Percentiles rank a stretch among this genome's conserved stretches.
Evolutionary conservation across 1,284 basidiomycete species (phyloP).

Genomic region (Ustilago bromivora): DNA sequence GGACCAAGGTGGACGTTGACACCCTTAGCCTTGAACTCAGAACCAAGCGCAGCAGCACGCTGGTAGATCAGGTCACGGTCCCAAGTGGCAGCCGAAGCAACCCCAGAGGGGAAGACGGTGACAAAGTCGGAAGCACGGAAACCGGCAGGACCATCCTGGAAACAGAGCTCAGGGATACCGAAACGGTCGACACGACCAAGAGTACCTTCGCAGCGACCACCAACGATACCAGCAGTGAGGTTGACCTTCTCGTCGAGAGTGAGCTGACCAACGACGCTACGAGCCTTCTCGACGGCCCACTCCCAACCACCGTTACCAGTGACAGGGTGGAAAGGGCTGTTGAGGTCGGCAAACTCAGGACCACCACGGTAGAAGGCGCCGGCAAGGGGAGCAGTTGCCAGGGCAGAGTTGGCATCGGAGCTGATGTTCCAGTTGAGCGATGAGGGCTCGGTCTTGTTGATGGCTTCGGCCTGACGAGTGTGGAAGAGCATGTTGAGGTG

Average conservation of each 20-base stretch:
- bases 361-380: slow-evolving; percentile 44
- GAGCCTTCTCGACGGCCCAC: slow-evolving; percentile 38
- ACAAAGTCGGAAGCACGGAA: slow-evolving; percentile 49
- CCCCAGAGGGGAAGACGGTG: slow-evolving; percentile 48
- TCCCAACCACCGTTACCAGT: slow-evolving; percentile 48
- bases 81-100: slow-evolving; percentile 49
- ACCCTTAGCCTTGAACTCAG: slow-evolving; percentile 47
- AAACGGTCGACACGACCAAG: slow-evolving; percentile 43
- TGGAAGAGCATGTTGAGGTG: slow-evolving; percentile 28
- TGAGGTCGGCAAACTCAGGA: slow-evolving; percentile 30
- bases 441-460: slow-evolving; percentile 14
- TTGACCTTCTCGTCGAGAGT: slow-evolving; percentile 55
- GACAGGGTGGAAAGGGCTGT: slow-evolving; percentile 39
- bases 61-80: slow-evolving; percentile 42
- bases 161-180: slow-evolving; percentile 47
- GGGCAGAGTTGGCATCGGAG: slow-evolving; percentile 37
- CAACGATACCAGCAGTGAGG: slow-evolving; percentile 41
- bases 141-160: slow-evolving; percentile 49
- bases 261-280: slow-evolving; percentile 32
- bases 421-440: slow-evolving; percentile 36
- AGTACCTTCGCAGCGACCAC: slow-evolving; percentile 37
- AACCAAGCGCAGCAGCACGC: slow-evolving; percentile 37
- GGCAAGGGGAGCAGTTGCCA: slow-evolving; percentile 26
- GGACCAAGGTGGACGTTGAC: slow-evolving; percentile 52
- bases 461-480: slow-evolving; percentile 18